phyloP scores from a whole-genome alignment of 2,329 filamentous ascomycete genomes.

The Nigrograna mackinnonii region DNA sequence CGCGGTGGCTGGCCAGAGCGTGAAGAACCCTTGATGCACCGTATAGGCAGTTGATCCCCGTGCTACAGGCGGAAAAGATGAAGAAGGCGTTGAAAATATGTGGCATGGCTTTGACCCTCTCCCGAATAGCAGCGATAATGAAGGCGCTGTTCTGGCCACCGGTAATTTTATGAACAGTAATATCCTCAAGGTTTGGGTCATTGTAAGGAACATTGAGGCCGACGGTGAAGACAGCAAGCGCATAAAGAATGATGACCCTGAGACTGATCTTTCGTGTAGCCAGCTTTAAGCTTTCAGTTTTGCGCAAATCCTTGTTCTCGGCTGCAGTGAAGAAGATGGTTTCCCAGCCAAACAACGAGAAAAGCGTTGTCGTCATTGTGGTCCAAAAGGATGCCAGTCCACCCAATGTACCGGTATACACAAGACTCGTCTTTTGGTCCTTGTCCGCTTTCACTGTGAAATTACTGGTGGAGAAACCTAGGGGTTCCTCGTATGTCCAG shows the following conservation, averaged over 20 bases:
- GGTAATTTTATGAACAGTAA: conserved; percentile 25
- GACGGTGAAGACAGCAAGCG: conserved; percentile 46
- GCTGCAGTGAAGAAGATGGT: conserved; percentile 49
- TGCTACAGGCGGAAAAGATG: conserved; percentile 48
- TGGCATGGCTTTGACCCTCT: conserved; percentile 41
- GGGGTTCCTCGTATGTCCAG: conserved; percentile 40
- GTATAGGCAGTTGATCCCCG: conserved; percentile 48
- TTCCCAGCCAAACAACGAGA: conserved; percentile 49
- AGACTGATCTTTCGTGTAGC: conserved; percentile 48
- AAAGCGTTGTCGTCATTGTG: conserved; percentile 45
- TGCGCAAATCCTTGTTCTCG: conserved; percentile 46
- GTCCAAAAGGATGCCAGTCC: conserved; percentile 44
- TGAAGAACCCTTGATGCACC: conserved; percentile 47
- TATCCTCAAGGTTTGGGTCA: conserved; percentile 35
- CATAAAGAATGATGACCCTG: conserved; percentile 49
- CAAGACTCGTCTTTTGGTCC: conserved; percentile 18
- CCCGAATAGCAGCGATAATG: conserved; percentile 46
- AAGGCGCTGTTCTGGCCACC: conserved; percentile 43
- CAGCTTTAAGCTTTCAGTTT: conserved; percentile 49
- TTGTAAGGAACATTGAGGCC: conserved; percentile 48
- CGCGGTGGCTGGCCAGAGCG: conserved; percentile 45
- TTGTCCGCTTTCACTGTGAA: conserved; percentile 26
- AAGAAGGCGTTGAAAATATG: conserved; percentile 51
- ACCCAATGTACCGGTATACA: conserved; percentile 31
- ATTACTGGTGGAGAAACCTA: conserved; percentile 29